Conservation (phyloP, 345 rosid species). For the Gossypium thurberi region DNA sequence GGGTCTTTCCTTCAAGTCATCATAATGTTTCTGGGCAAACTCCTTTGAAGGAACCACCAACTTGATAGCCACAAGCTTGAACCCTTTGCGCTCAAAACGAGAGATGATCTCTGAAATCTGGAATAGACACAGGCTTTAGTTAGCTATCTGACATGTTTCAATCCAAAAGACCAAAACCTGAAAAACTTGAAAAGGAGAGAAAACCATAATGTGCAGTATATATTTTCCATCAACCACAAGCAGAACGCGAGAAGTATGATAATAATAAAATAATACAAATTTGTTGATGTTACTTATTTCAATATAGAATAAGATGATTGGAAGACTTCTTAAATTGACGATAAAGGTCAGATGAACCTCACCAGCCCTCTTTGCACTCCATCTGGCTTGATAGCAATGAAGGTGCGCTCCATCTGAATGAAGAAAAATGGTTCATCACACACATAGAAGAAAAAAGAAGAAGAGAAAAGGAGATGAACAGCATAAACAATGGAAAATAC, state of each 20-base stretch:
- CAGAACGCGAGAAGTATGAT: background rate
- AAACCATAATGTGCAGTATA: background rate
- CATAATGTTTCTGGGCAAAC: constrained; percentile 85
- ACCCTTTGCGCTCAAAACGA: constrained; percentile 95
- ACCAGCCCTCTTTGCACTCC: constrained; percentile 99
- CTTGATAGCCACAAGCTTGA: constrained; percentile 92
- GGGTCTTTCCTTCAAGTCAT: constrained; percentile 90
- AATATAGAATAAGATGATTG: background rate
- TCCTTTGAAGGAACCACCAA: constrained; percentile 72
- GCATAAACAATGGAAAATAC: background rate
- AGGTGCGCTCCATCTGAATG: constrained; percentile 77
- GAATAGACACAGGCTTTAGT: constrained; percentile 5
- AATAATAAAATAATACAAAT: background rate
- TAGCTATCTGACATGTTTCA: background rate
- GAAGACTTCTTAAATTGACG: background rate
- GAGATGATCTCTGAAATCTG: constrained; percentile 87
- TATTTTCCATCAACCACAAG: background rate
- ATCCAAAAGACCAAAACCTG: background rate
- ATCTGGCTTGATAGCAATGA: constrained; percentile 98
- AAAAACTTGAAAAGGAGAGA: background rate
- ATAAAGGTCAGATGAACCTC: constrained; percentile 13
- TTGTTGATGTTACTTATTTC: constrained; percentile 7
- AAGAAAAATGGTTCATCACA: background rate
- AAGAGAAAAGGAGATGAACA: background rate
- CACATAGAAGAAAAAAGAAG: background rate